Conservation (phyloP, 2,329 filamentous ascomycete species). For the Purpureocillium takamizusanense region DNA sequence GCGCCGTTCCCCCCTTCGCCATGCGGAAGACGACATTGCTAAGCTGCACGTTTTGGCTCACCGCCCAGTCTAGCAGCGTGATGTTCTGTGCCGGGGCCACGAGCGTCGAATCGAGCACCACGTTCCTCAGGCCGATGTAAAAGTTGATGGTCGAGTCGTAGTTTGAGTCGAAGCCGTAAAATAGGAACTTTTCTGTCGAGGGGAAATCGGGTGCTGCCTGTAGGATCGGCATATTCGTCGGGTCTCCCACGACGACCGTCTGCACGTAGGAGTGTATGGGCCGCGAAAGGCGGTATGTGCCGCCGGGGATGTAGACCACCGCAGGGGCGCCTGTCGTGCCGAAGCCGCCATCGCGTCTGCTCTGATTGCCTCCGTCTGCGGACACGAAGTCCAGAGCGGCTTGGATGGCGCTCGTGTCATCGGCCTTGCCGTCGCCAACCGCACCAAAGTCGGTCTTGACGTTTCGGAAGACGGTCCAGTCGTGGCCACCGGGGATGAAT, state of each 20-base stretch:
- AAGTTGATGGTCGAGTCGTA: constrained; percentile 23
- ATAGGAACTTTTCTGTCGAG: constrained; percentile 7
- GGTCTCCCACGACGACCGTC: constrained; percentile 22
- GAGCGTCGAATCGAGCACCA: constrained; percentile 17
- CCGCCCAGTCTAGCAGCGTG: constrained; percentile 19
- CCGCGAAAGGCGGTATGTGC: constrained; percentile 19
- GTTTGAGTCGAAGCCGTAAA: constrained; percentile 6
- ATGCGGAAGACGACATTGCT: constrained; percentile 22
- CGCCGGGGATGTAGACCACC: constrained; percentile 19
- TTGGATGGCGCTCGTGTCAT: constrained; percentile 68
- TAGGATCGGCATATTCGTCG: constrained; percentile 16
- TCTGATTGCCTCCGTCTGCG: constrained; percentile 3
- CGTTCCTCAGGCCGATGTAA: constrained; percentile 21
- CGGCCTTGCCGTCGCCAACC: constrained; percentile 51
- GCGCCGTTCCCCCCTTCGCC: constrained; percentile 19
- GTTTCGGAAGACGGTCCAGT: constrained; percentile 55
- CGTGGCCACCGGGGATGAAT: constrained; percentile 6
- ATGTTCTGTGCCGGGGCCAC: constrained; percentile 10
- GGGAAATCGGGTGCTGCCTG: constrained; percentile 10
- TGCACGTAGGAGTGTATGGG: constrained; percentile 19
- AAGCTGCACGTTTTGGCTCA: constrained; percentile 19
- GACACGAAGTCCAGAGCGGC: constrained; percentile 8
- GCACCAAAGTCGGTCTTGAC: constrained; percentile 58
- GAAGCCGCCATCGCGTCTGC: constrained; percentile 5
- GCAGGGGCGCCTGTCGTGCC: constrained; percentile 10